phyloP scores from a whole-genome alignment of 2,329 filamentous ascomycete species.

The Emericellopsis atlantica region DNA sequence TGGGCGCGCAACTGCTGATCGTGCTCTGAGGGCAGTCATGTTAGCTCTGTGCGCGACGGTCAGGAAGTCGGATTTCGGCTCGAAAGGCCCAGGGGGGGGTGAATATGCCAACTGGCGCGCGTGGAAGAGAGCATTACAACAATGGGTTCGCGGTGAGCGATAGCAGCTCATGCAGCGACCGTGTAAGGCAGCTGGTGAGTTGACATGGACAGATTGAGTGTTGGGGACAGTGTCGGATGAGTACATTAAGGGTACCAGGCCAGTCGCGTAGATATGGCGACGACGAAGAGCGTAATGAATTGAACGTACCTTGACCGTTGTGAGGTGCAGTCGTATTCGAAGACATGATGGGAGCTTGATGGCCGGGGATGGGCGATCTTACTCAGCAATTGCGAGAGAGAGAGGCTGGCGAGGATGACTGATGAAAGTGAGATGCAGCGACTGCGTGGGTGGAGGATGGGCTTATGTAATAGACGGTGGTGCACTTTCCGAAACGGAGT shows the following conservation, averaged over 20 bases:
- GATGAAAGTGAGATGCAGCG: conserved; percentile 1
- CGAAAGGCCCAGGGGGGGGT: too few relatives aligned
- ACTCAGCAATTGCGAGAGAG: conserved; percentile 17
- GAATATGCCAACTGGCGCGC: too few relatives aligned
- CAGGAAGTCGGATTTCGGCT: too few relatives aligned
- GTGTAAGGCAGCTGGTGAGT: too few relatives aligned
- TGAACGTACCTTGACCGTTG: conserved; percentile 4
- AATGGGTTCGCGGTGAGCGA: too few relatives aligned
- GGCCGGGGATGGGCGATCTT: conserved; percentile 11
- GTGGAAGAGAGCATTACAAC: too few relatives aligned
- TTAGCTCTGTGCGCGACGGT: neutral
- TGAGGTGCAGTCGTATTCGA: neutral
- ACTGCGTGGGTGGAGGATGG: neutral
- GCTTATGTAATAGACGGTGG: too few relatives aligned
- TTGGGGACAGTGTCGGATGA: too few relatives aligned
- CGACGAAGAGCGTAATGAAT: neutral
- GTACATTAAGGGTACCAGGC: too few relatives aligned
- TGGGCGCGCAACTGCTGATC: conserved; percentile 29
- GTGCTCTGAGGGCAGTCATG: conserved; percentile 18
- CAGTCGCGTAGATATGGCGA: neutral
- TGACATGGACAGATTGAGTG: too few relatives aligned
- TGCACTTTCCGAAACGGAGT: too few relatives aligned
- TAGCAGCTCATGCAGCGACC: too few relatives aligned
- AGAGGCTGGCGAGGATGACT: conserved; percentile 3
- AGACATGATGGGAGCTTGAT: conserved; percentile 2